Base-by-base conservation (phyloP, 495 filamentous ascomycete species). In the Tuber indicum region DNA sequence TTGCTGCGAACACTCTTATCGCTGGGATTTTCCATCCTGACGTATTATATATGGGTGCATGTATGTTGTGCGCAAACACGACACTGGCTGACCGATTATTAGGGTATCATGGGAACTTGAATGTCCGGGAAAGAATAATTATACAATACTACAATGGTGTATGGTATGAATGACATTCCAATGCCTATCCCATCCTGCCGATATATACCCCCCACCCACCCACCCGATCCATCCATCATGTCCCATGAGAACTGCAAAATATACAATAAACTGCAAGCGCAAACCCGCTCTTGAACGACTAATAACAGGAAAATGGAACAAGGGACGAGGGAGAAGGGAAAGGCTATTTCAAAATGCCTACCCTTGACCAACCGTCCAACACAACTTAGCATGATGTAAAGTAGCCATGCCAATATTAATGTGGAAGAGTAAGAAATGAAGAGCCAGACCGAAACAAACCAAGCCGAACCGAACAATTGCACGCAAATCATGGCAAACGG, bases 391-490 rank as follows among this genome's bases (percentile, higher is more conserved):
- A 43, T 42, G 36, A 26, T 42, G 46, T 44, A 69, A 39, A 41
- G 39, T 41, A 41, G 39, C 44, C 17, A 21, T 74, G 62, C 58
- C 75, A 70, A 80, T 72, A 69, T 77, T 62, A 73, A 44, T 32
- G 71, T 73, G 71, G 43, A 76, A 76, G 74, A 72, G 45, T 42
- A 74, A 45, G 46, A 41, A 72, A 42, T 58, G 75, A 36, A 73
- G 36, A 62, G 70, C 66, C 49, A 75, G 71, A 47, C 44, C 69
- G 36, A 5, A 72, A 41, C 69, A 16, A 46, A 23, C 45, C 70
- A 10, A 43, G 39, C 72, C 43, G 32, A 58, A 72, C 52, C 39
- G 21, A 79, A 46, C 46, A 19, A 79, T 74, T 21, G 47, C 47
- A 9, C 47, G 47, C 47, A 9, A 46, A 43, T 44, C 66, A 72